Evolutionary conservation across 176 grass and related monocot genomes (phyloP), one percentile per base, ranked within the genome.

Genomic region (Eremochloa ophiuroides): DNA sequence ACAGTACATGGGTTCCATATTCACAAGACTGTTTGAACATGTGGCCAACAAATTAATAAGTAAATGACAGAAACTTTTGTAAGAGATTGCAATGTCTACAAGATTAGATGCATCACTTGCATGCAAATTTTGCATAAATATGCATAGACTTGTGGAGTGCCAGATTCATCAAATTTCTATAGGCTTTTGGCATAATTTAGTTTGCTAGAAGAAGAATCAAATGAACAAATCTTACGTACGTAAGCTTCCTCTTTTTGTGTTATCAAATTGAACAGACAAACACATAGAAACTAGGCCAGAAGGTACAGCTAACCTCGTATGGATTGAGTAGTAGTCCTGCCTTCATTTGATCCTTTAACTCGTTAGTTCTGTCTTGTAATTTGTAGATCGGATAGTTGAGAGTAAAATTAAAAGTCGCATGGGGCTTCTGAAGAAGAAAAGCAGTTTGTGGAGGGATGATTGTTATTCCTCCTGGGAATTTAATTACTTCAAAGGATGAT

Each of bases 281-380:
- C 23, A 78, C 46, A 77, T 31, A 27, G 18, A 31, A 72, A 77
- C 11, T 64, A 85, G 13, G 17, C 12, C 38, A 74, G 41, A 84
- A 79, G 20, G 62, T 78, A 73, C 12, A 25, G 73, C 71, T 77
- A 67, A 99, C 96, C 93, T 99, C 96, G 9, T 95, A 85, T 47
- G 91, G 74, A 79, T 87, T 90, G 80, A 99, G 91, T 27, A 89
- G 84, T 38, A 99, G 67, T 11, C 87, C 93, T 48, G 77, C 77
- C 77, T 95, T 95, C 96, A 99, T 99, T 66, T 99, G 96, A 76
- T 99, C 87, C 69, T 93, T 99, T 47, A 99, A 69, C 61, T 95
- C 93, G 25, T 84, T 76, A 2, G 80, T 80, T 72, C 88, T 93
- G 61, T 91, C 86, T 93, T 93, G 86, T 42, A 99, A 89, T 91